Conservation (phyloP, 129 eudicot species). For the Rutidosis leptorrhynchoides region DNA sequence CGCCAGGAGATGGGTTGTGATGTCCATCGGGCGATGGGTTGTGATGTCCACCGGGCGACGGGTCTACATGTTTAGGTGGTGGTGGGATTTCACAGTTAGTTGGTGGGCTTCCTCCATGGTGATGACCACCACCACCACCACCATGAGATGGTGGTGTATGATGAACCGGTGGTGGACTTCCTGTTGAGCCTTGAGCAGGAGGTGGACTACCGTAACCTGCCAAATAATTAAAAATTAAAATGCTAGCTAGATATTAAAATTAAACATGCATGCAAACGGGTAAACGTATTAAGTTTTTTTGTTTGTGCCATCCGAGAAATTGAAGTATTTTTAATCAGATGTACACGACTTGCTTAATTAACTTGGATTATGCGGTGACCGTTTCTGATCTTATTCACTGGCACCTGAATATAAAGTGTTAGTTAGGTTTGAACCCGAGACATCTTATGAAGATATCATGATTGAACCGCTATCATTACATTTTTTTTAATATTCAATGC, state of each 20-base stretch:
- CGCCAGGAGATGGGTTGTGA: constrained; percentile 43
- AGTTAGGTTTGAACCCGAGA: too few relatives aligned
- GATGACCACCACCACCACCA: constrained; percentile 27
- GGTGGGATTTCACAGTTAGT: constrained; percentile 62
- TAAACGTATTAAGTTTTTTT: too few relatives aligned
- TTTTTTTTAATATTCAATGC: too few relatives aligned
- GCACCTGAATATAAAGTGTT: too few relatives aligned
- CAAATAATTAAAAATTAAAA: constrained; percentile 2
- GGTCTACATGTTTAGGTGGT: constrained; percentile 31
- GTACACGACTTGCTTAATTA: too few relatives aligned
- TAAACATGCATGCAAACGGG: not conserved
- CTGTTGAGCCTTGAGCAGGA: constrained; percentile 34
- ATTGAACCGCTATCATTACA: too few relatives aligned
- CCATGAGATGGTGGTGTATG: constrained; percentile 29
- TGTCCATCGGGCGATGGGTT: constrained; percentile 27
- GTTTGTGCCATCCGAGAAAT: too few relatives aligned
- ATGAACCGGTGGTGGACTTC: constrained; percentile 34
- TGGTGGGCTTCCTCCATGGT: constrained; percentile 41
- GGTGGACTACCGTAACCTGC: constrained; percentile 33
- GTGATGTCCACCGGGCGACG: constrained; percentile 25
- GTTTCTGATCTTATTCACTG: too few relatives aligned
- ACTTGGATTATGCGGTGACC: too few relatives aligned
- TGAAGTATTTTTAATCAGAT: too few relatives aligned
- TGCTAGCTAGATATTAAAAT: not conserved
- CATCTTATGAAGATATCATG: too few relatives aligned